phyloP scores from a whole-genome alignment of 2,329 filamentous ascomycete genomes.

The Paecilomyces formosus region DNA sequence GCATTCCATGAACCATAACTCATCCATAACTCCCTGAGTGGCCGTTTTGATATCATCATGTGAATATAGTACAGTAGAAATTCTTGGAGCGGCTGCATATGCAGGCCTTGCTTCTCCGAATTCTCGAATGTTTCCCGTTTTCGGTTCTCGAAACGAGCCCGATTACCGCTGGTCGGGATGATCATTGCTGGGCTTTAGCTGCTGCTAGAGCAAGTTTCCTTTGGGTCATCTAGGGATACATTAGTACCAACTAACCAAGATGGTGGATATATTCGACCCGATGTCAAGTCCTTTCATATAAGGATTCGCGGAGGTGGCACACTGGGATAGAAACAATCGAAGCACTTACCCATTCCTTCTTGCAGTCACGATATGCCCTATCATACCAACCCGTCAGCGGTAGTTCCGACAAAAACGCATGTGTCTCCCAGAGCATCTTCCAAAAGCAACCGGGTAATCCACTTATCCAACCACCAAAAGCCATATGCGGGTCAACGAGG shows the following conservation, averaged over 20 bases:
- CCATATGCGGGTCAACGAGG: not conserved
- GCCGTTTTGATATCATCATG: not conserved
- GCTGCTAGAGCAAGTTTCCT: conserved; percentile 5
- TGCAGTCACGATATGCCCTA: conserved; percentile 90
- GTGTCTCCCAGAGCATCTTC: not conserved
- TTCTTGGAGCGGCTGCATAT: not conserved
- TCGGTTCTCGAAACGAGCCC: not conserved
- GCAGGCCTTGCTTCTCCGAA: not conserved
- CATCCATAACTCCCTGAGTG: not conserved
- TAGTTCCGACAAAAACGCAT: not conserved
- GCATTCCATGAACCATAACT: not conserved
- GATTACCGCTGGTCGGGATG: not conserved
- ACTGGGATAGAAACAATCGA: not conserved
- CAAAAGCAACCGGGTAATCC: not conserved
- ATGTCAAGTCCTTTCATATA: not conserved
- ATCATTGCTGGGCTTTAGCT: conserved; percentile 1
- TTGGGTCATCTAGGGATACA: conserved; percentile 4
- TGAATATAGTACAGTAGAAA: not conserved
- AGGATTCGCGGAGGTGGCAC: not conserved
- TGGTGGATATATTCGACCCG: not conserved
- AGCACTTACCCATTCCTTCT: conserved; percentile 83
- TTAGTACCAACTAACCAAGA: conserved; percentile 1
- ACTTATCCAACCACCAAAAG: not conserved
- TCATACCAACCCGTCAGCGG: not conserved
- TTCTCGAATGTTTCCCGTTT: not conserved